A percentile compares a stretch with the other conserved stretches of the same genome.
Conservation (phyloP, 768 basidiomycete genomes). For the Pholiota molesta region DNA sequence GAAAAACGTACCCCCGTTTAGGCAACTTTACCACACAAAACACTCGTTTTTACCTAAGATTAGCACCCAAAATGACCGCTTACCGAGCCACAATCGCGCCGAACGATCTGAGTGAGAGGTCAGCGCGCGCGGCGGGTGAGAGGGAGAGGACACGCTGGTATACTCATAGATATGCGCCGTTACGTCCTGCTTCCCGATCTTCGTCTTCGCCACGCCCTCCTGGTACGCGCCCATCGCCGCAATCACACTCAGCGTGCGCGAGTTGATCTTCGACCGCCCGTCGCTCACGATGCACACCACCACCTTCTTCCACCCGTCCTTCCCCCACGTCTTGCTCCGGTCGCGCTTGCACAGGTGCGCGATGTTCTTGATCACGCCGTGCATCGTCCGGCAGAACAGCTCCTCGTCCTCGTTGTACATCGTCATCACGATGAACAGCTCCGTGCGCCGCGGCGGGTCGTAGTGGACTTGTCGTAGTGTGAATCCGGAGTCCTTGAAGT, state of each 20-base stretch:
- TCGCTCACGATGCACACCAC: slow-evolving; percentile 93
- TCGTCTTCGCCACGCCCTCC: slow-evolving; percentile 87
- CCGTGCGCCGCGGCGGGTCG: slow-evolving; percentile 87
- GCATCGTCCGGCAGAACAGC: slow-evolving; percentile 91
- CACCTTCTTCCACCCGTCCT: slow-evolving; percentile 98
- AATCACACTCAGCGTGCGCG: slow-evolving; percentile 80
- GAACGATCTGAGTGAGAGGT: no score
- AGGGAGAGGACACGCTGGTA: slow-evolving; percentile 52
- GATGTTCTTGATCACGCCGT: slow-evolving; percentile 94
- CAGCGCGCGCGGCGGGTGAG: background rate
- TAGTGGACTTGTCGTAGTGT: slow-evolving; percentile 90
- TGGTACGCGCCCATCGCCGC: slow-evolving; percentile 96
- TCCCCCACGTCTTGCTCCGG: slow-evolving; percentile 93
- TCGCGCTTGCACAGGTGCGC: slow-evolving; percentile 86
- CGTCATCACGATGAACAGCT: slow-evolving; percentile 96
- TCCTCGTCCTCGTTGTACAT: slow-evolving; percentile 97
- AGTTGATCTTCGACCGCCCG: slow-evolving; percentile 84
- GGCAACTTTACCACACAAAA: no score
- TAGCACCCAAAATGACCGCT: no score
- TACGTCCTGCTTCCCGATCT: slow-evolving; percentile 82
- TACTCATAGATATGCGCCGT: slow-evolving; percentile 93
- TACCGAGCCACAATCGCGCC: no score
- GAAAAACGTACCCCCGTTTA: no score
- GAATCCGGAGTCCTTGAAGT: slow-evolving; percentile 82
- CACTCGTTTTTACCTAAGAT: no score